phyloP scores from a whole-genome alignment of 495 filamentous ascomycete genomes.

The Neurospora sp. region DNA sequence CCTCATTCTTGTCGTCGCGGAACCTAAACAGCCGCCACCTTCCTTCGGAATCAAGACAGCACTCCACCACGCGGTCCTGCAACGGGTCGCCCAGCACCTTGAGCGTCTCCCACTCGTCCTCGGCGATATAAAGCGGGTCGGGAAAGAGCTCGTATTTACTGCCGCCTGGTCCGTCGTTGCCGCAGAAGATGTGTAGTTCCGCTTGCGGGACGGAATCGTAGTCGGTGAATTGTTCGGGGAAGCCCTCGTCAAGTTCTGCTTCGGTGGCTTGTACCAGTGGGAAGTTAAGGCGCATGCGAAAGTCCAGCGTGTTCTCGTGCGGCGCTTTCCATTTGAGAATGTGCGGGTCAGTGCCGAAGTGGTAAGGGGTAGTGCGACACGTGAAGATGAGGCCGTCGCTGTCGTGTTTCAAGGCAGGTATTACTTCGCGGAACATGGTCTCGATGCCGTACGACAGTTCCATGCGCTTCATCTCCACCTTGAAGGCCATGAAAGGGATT shows the following conservation, averaged over 20 bases:
- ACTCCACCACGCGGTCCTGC: conserved; percentile 81
- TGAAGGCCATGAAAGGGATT: conserved; percentile 60
- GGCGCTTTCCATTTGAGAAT: conserved; percentile 97
- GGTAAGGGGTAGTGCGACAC: conserved; percentile 73
- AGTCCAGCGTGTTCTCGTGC: conserved; percentile 87
- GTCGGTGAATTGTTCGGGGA: conserved; percentile 43
- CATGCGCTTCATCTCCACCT: conserved; percentile 74
- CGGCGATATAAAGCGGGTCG: conserved; percentile 54
- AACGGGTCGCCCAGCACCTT: conserved; percentile 60
- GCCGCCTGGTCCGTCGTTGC: conserved; percentile 39
- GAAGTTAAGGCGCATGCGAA: conserved; percentile 68
- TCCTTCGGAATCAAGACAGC: conserved; percentile 57
- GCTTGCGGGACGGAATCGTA: conserved; percentile 45
- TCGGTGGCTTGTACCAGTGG: conserved; percentile 60
- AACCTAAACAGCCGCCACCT: conserved; percentile 81
- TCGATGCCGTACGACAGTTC: conserved; percentile 81
- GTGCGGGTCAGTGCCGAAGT: conserved; percentile 78
- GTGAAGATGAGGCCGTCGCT: conserved; percentile 98
- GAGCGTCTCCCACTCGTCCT: conserved; percentile 71
- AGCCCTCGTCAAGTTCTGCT: conserved; percentile 51
- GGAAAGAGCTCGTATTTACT: conserved; percentile 48
- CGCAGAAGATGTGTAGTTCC: conserved; percentile 31
- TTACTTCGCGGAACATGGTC: conserved; percentile 78
- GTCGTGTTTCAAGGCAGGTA: conserved; percentile 77
- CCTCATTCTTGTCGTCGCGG: conserved; percentile 82